Base-by-base conservation (phyloP, 2,329 filamentous ascomycete species). In the Aspergillus ibericus region DNA sequence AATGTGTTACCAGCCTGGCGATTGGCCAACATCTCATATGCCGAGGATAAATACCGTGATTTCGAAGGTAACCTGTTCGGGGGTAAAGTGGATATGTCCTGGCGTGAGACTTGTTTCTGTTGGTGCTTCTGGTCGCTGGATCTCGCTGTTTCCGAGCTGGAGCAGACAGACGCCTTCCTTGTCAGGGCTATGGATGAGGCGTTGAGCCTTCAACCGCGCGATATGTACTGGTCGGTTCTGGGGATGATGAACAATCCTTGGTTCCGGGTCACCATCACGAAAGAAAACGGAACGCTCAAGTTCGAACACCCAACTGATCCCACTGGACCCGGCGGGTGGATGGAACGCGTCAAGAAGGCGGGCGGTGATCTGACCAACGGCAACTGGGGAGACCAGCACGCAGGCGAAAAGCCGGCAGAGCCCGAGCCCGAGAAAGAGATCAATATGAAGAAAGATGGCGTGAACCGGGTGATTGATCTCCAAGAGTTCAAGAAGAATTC, bases 231-330 rank as follows among this genome's bases (percentile, higher is more conserved):
- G 93, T 92, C 87, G 60, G 92, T 96, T 2, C 78, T 96, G 38
- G 92, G 93, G 0, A 97, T 97, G 93, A 96, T 97, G 93, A 96
- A 96, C 76, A 96, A 96, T 67, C 90, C 91, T 0, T 97, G 93
- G 93, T 97, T 89, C 73, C 83, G 93, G 5, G 84, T 97, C 1
- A 85, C 87, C 1, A 89, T 97, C 55, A 84, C 86, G 53, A 87
- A 87, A 56, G 87, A 93, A 59, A 81, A 80, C 0, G 80, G 84
- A 15, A 75, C 70, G 7, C 76, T 96, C 42, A 82, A 85, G 5
- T 97, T 97, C 65, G 92, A 96, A 72, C 93, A 97, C 67, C 93
- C 93, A 0, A 96, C 92, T 2, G 89, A 92, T 63, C 91, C 92
- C 6, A 87, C 88, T 0, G 87, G 88, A 63, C 83, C 89, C 0